Evolutionary conservation across 2,329 filamentous ascomycete species (phyloP).

Genomic region (Sporothrix phasma): DNA sequence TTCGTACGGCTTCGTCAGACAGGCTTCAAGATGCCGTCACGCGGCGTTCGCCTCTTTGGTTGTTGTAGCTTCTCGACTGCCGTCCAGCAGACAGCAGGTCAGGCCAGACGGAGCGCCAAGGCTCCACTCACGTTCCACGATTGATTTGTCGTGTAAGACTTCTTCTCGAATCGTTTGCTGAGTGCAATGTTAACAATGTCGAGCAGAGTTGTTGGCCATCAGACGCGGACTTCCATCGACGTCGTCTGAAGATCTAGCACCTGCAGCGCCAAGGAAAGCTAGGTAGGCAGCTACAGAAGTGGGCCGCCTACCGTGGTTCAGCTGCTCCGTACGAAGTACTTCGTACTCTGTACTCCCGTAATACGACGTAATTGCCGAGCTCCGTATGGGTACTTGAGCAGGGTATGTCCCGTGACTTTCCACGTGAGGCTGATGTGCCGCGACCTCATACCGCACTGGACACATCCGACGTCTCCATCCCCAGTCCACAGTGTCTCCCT

Average conservation of each 20-base stretch:
- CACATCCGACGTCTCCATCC: background rate
- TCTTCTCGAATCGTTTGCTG: background rate
- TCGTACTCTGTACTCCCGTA: no score
- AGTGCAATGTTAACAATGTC: background rate
- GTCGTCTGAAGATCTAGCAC: background rate
- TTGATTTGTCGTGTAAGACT: background rate
- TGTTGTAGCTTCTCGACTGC: background rate
- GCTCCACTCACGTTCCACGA: background rate
- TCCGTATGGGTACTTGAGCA: no score
- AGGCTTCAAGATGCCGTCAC: background rate
- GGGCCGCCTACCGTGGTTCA: background rate
- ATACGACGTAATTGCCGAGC: no score
- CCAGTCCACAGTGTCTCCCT: constrained; percentile 7
- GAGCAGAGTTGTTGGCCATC: background rate
- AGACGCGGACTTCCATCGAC: no score
- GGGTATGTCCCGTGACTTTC: no score
- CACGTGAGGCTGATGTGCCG: background rate
- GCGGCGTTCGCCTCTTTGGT: background rate
- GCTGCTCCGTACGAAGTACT: no score
- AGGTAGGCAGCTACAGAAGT: background rate
- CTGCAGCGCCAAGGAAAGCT: constrained; percentile 4
- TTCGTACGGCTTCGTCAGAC: background rate
- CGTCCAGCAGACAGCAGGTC: background rate
- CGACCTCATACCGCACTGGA: background rate
- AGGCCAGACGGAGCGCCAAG: background rate